These are phyloP conservation scores for Euryodendron excelsum DNA, from an alignment of 148 eudicot species.

Conservation along the genomic window DNA sequence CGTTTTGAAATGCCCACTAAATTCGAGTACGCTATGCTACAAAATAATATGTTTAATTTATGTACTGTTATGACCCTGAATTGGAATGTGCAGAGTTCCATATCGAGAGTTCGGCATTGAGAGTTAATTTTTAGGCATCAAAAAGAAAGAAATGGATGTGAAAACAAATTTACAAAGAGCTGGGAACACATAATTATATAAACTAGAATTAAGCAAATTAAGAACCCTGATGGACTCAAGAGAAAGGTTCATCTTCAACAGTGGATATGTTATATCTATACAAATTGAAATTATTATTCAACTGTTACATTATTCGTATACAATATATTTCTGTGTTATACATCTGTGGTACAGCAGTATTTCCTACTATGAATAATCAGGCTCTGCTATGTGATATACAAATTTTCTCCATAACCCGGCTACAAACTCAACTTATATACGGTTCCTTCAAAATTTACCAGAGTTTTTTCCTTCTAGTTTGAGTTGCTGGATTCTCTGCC, in stretches of 20 bases:
- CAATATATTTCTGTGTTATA: not conserved
- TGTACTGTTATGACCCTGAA: too few species aligned
- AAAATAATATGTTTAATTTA: too few species aligned
- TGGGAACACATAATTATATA: too few species aligned
- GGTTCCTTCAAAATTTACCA: slow-evolving; percentile 20
- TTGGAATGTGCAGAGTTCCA: too few species aligned
- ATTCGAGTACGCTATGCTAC: too few species aligned
- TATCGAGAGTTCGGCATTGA: too few species aligned
- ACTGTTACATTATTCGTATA: not conserved
- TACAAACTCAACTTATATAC: slow-evolving; percentile 1
- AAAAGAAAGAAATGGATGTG: too few species aligned
- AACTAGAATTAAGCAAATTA: too few species aligned
- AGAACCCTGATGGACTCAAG: too few species aligned
- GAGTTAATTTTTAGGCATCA: too few species aligned
- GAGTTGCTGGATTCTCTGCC: slow-evolving; percentile 60
- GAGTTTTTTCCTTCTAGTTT: slow-evolving; percentile 40
- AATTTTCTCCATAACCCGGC: slow-evolving; percentile 8
- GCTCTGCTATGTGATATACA: slow-evolving; percentile 21
- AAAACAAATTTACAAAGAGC: too few species aligned
- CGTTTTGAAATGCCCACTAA: too few species aligned
- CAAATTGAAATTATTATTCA: not conserved
- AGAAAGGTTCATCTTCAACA: not conserved
- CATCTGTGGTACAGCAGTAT: not conserved
- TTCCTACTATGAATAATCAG: not conserved
- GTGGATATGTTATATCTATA: not conserved